Percentiles rank a stretch among this genome's conserved stretches.
phyloP scores from a whole-genome alignment of 192 early-diverging fungal species.

The Umbelopsis sp. region DNA sequence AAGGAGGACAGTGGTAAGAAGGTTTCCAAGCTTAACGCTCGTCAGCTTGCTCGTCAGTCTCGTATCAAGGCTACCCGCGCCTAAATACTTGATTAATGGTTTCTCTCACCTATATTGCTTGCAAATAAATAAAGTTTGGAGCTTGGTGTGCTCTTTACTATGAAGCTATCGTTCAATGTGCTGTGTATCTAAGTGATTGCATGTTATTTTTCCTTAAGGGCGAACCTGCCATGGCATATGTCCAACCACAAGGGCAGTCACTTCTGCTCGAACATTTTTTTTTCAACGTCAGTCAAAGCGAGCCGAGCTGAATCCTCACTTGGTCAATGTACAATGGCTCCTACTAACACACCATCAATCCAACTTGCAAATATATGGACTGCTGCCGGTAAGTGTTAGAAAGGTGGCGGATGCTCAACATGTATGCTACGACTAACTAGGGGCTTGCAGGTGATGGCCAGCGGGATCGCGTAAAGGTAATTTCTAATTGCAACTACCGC shows the following conservation, averaged over 20 bases:
- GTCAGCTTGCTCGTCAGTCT: slow-evolving; percentile 52
- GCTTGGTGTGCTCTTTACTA: too few relatives aligned
- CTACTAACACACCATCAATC: slow-evolving; percentile 20
- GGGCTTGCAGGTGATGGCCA: slow-evolving; percentile 56
- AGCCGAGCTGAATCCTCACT: too few relatives aligned
- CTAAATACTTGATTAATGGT: slow-evolving; percentile 25
- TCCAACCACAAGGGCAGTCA: too few relatives aligned
- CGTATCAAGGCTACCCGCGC: slow-evolving; percentile 40
- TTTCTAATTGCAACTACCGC: background rate
- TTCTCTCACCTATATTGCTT: slow-evolving; percentile 20
- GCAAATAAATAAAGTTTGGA: slow-evolving; percentile 10
- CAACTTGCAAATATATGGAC: slow-evolving; percentile 67
- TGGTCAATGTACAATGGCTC: background rate
- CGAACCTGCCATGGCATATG: too few relatives aligned
- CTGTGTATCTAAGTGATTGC: too few relatives aligned
- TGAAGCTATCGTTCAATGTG: too few relatives aligned
- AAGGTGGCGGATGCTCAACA: background rate
- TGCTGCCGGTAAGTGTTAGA: slow-evolving; percentile 45
- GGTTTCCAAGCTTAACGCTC: slow-evolving; percentile 48
- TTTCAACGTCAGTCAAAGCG: too few relatives aligned
- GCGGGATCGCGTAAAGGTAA: slow-evolving; percentile 59
- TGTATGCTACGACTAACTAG: background rate
- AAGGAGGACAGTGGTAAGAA: slow-evolving; percentile 65
- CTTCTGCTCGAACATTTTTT: too few relatives aligned
- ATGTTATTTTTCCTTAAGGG: too few relatives aligned